Evolutionary conservation across 352 stramenopile genomes (phyloP), one percentile per base, ranked within the genome.

Genomic region (Peronosclerospora sorghi): DNA sequence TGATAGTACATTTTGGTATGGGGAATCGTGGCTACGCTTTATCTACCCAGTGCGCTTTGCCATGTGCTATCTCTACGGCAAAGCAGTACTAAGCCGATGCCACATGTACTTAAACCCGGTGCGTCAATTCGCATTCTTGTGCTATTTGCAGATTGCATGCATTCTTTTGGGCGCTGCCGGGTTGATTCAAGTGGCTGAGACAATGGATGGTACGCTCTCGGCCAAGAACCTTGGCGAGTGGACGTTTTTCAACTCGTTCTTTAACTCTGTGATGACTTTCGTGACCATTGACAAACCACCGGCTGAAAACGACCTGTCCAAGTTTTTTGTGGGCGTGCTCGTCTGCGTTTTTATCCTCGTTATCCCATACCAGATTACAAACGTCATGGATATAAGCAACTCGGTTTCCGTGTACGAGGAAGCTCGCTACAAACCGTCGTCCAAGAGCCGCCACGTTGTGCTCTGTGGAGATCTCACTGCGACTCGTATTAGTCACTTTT

Each of bases 191-290:
- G 79, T 91, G 32, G 75, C 79, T 9, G 79, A 91, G 59, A 91
- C 79, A 1, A 83, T 81, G 52, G 72, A 84, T 46, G 65, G 52
- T 5, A 62, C 45, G 4, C 50, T 57, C 32, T 62, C 46, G 28
- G 65, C 70, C 7, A 84, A 78, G 21, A 64, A 82, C 19, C 53
- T 65, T 3, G 78, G 78, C 28, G 77, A 92, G 37, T 92, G 79
- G 79, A 92, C 79, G 1, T 92, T 88, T 41, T 92, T 92, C 60
- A 89, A 89, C 45, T 64, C 79, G 17, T 87, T 86, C 35, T 92
- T 92, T 66, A 92, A 92, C 42, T 92, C 79, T 15, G 69, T 92
- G 6, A 75, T 92, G 46, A 77, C 86, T 13, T 92, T 92, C 15
- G 79, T 92, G 34, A 88, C 79, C 9, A 92, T 92, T 45, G 70